Evolutionary conservation across 2,329 filamentous ascomycete genomes (phyloP), one percentile per base, ranked within the genome.

Genomic region (Beauveria asiatica): DNA sequence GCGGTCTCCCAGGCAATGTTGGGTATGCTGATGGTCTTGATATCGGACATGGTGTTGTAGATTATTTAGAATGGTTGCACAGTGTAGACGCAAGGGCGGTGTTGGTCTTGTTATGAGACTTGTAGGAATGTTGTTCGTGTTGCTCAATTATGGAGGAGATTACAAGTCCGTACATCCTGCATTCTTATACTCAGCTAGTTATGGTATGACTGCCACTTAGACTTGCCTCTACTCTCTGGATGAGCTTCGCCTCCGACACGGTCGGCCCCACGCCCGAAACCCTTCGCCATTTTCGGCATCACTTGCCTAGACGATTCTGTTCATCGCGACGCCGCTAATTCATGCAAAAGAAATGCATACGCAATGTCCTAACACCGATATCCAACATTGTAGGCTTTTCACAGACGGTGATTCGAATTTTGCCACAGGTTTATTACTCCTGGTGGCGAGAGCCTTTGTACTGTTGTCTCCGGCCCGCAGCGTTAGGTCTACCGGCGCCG

Each of bases 1-100:
- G 55, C 45, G 8, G 46, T 58, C 16, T 58, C 45, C 55, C 55
- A 58, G 45, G 21, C 55, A 30, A 58, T 42, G 55, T 58, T 58
- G 33, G 45, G 55, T 46, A 50, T 58, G 33, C 25, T 58, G 45
- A 58, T 46, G 1, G 30, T 58, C 45, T 58, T 50, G 13, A 41
- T 57, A 3, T 42, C 27, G 6, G 55, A 49, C 45, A 49, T 49
- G 19, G 17, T 51, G 45, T 17, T 48, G 54, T 46, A 16, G 4
- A 49, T 27, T 30, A 16, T 23, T 25, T 7, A 27, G 25, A 11
- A 21, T 21, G 44, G 9, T 23, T 23, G n/a, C 6, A 3, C 25
- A 30, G 6, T 11, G 16, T 16, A 13, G 46, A n/a, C 7, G 25
- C 10, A 13, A 49, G 25, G 11, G 13, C 16, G 13, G 16, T 25